Evolutionary conservation across 805 yeast species (phyloP).

Genomic region (Lipomyces lipofer): DNA sequence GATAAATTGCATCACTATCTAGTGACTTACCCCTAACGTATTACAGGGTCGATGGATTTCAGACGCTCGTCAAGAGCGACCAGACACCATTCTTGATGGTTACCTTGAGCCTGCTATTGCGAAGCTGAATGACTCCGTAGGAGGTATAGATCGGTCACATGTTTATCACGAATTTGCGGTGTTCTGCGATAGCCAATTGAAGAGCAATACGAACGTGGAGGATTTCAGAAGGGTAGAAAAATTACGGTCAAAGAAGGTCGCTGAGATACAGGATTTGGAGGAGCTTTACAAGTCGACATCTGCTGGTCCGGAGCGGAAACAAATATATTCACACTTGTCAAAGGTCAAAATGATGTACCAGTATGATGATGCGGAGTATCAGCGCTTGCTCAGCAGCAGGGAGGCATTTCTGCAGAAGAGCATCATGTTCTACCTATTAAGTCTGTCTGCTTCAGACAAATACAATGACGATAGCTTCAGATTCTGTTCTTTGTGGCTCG

Average conservation of each 20-base stretch:
- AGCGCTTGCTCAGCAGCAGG: conserved; percentile 43
- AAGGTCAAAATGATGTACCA: conserved; percentile 39
- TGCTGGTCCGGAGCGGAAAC: conserved; percentile 50
- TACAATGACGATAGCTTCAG: conserved; percentile 64
- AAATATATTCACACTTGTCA: conserved; percentile 46
- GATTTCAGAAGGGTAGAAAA: conserved; percentile 47
- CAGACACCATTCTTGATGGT: conserved; percentile 55
- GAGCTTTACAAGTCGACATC: conserved; percentile 50
- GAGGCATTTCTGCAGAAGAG: conserved; percentile 54
- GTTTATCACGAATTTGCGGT: conserved; percentile 63
- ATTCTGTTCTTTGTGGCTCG: conserved; percentile 83
- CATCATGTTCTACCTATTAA: conserved; percentile 57
- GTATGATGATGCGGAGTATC: conserved; percentile 52
- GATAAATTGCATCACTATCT: too few relatives aligned
- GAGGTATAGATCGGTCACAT: conserved; percentile 39
- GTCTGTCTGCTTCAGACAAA: conserved; percentile 49
- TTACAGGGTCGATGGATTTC: conserved; percentile 63
- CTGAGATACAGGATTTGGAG: conserved; percentile 46
- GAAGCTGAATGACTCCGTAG: conserved; percentile 30
- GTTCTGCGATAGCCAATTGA: conserved; percentile 69
- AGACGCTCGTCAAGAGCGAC: conserved; percentile 66
- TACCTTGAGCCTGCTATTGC: conserved; percentile 55
- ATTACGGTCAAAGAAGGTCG: conserved; percentile 34
- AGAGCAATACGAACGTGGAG: conserved; percentile 47
- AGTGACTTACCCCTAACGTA: too few relatives aligned